Conservation (phyloP, 2,329 filamentous ascomycete species). For the Colletotrichum cereale region DNA sequence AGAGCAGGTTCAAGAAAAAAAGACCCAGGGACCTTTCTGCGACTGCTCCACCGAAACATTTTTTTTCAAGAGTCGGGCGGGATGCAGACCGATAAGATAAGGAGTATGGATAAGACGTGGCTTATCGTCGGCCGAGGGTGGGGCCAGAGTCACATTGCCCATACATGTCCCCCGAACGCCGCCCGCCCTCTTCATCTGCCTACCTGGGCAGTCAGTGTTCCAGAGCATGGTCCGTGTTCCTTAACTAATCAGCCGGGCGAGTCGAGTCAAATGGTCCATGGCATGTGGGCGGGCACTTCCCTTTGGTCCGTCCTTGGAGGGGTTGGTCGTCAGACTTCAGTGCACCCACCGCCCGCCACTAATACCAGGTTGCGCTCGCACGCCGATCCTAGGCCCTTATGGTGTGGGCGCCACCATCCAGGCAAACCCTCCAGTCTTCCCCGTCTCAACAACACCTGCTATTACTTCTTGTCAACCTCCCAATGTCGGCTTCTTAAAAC, state of each 20-base stretch:
- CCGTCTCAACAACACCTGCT: conserved; percentile 20
- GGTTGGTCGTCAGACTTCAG: neutral
- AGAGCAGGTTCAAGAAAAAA: conserved; percentile 29
- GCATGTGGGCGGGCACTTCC: neutral
- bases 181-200: no score
- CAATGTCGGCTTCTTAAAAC: conserved; percentile 24
- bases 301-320: no score
- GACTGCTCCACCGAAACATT: conserved; percentile 34
- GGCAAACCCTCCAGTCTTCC: conserved; percentile 14
- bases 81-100: conserved; percentile 34
- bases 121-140: conserved; percentile 1
- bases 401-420: conserved; percentile 19
- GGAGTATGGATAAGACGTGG: conserved; percentile 28
- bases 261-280: neutral
- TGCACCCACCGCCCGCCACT: neutral
- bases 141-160: conserved; percentile 2
- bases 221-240: neutral
- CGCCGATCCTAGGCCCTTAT: conserved; percentile 20
- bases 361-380: conserved; percentile 8
- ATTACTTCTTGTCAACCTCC: conserved; percentile 17
- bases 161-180: neutral
- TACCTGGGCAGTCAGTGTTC: no score
- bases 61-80: conserved; percentile 32
- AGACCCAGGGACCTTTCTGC: conserved; percentile 29
- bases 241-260: conserved; percentile 29